Evolutionary conservation across 2,329 filamentous ascomycete species (phyloP).

Genomic region (Fusarium scirpi): DNA sequence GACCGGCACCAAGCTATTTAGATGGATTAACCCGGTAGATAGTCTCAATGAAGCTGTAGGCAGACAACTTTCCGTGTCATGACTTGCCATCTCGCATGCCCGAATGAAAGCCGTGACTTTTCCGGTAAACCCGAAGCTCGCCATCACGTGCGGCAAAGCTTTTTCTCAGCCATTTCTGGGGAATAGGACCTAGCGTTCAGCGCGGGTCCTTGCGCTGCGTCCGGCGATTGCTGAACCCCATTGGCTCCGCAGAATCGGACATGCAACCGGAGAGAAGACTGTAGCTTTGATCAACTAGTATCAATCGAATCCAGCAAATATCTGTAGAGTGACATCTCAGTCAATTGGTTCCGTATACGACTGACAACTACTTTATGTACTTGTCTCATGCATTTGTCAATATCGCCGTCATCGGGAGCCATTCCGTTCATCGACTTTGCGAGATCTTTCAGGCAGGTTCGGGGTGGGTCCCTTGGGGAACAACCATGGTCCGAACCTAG

Average conservation of each 20-base stretch:
- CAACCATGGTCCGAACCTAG: slow-evolving; percentile 50
- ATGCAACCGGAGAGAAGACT: not conserved
- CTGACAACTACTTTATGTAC: not conserved
- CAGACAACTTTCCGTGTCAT: slow-evolving; percentile 6
- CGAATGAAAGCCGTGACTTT: slow-evolving; percentile 22
- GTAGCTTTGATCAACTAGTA: not conserved
- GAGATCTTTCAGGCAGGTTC: slow-evolving; percentile 28
- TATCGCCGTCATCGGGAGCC: not conserved
- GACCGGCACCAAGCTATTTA: not conserved
- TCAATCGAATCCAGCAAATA: not conserved
- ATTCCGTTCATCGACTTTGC: slow-evolving; percentile 16
- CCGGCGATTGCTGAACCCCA: slow-evolving; percentile 19
- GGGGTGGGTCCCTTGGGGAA: slow-evolving; percentile 40
- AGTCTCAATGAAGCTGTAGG: not conserved
- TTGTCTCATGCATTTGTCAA: not conserved
- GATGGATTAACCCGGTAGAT: not conserved
- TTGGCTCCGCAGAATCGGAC: slow-evolving; percentile 28
- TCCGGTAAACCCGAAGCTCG: slow-evolving; percentile 27
- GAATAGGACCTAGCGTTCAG: slow-evolving; percentile 21
- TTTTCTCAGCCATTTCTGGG: slow-evolving; percentile 32
- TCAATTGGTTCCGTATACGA: not conserved
- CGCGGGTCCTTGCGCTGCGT: slow-evolving; percentile 26
- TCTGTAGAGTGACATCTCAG: no score
- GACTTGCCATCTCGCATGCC: not conserved
- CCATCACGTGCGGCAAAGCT: slow-evolving; percentile 32